Conservation (phyloP, 768 basidiomycete genomes). For the Grammothele lineata region DNA sequence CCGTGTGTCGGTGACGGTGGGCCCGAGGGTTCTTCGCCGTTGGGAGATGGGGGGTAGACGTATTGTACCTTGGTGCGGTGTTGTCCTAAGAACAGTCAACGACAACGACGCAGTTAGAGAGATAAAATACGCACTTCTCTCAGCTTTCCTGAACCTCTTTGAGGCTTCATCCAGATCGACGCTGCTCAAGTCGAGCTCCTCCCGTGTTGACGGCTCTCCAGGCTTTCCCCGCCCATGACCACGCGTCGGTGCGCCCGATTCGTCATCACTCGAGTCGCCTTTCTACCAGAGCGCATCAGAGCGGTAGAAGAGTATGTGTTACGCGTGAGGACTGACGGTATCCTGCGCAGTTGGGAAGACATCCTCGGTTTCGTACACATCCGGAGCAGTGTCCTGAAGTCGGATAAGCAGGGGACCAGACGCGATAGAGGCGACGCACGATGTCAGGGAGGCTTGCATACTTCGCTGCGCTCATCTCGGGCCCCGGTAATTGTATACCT, state of each 20-base stretch:
- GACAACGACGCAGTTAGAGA: not conserved
- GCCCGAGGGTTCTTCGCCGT: constrained; percentile 39
- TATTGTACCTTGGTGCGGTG: constrained; percentile 52
- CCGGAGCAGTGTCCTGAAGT: constrained; percentile 79
- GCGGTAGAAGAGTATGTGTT: no score
- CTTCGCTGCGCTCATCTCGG: constrained; percentile 45
- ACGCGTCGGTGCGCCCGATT: constrained; percentile 40
- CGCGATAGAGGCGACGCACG: constrained; percentile 39
- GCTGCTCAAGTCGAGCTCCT: constrained; percentile 67
- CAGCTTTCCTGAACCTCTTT: constrained; percentile 67
- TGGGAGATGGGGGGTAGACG: constrained; percentile 64
- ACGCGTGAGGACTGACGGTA: constrained; percentile 38
- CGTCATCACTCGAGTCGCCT: constrained; percentile 67
- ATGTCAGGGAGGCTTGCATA: constrained; percentile 92
- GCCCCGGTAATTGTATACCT: no score
- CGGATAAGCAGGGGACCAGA: not conserved
- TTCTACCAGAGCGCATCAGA: constrained; percentile 34
- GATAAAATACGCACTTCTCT: constrained; percentile 35
- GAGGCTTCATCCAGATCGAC: constrained; percentile 64
- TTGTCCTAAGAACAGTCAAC: constrained; percentile 32
- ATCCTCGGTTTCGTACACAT: constrained; percentile 92
- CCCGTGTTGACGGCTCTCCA: constrained; percentile 38
- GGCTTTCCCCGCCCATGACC: constrained; percentile 34
- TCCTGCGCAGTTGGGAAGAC: constrained; percentile 49
- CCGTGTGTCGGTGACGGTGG: constrained; percentile 42